Conservation (phyloP, 2,329 filamentous ascomycete species). For the Tolypocladium album region DNA sequence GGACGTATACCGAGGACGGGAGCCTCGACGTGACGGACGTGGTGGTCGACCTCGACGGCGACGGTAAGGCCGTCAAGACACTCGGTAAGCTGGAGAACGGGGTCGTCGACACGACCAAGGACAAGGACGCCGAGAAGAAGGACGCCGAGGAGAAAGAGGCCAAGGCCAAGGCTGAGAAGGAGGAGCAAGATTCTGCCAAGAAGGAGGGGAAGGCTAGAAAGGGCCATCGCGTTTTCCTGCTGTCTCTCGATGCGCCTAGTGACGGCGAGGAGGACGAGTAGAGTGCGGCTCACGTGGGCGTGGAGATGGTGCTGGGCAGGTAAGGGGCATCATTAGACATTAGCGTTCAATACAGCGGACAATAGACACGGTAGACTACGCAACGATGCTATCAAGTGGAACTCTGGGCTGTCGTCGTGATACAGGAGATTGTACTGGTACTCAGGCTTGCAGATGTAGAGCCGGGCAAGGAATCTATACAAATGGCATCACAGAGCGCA, state of each 20-base stretch:
- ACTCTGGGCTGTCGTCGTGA: background rate
- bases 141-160: conserved; percentile 7
- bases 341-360: background rate
- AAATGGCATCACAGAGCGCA: too few relatives aligned
- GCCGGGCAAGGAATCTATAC: too few relatives aligned
- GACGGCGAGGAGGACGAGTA: conserved; percentile 7
- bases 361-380: background rate
- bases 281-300: background rate
- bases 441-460: too few relatives aligned
- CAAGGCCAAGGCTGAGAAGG: conserved; percentile 1
- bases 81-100: conserved; percentile 25
- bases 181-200: background rate
- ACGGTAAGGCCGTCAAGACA: conserved; percentile 34
- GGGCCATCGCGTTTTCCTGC: conserved; percentile 18
- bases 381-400: background rate
- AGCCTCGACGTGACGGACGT: conserved; percentile 43
- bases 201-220: conserved; percentile 6
- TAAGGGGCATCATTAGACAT: too few relatives aligned
- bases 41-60: conserved; percentile 40
- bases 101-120: conserved; percentile 23
- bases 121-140: conserved; percentile 9
- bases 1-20: conserved; percentile 69
- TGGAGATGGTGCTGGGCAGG: background rate
- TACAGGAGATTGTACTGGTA: too few relatives aligned
- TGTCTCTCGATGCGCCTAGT: conserved; percentile 21